Evolutionary conservation across 352 stramenopile species (phyloP), one percentile per base, ranked within the genome.

Genomic region (Phytophthora crassamura): DNA sequence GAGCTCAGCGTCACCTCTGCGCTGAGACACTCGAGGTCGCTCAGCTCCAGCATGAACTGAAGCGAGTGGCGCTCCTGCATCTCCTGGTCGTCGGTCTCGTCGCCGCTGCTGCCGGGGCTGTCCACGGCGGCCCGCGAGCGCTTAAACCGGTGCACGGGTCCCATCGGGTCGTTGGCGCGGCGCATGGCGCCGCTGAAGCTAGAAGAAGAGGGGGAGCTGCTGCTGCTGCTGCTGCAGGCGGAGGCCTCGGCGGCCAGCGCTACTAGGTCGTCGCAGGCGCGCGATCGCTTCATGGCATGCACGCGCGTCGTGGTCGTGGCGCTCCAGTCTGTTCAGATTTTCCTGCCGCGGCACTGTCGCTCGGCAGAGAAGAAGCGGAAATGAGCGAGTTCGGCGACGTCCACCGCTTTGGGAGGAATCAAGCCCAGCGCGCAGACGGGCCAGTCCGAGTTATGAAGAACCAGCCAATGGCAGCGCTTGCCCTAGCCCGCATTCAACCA

Each of bases 231-330:
- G 52, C 15, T 36, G 28, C 18, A 9, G 36, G 46, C 14, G 0
- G 39, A 52, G 45, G 71, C 49, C 35, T 70, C 54, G 63, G 69
- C 61, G 51, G 68, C 82, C 43, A 90, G 71, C 28, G 79, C 75
- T 46, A 87, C 74, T 35, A 90, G 74, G 56, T 90, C 79, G 59
- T 89, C 77, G 59, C 77, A 89, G n/a, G 82, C 82, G 48, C 82
- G 79, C 30, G 82, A 90, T 71, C 82, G 75, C 65, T 90, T 90
- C 82, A 90, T 88, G 15, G 46, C 41, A 57, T 63, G 4, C 43
- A 72, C 11, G 18, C 35, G 30, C 30, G 12, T 46, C 36, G 28
- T 35, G n/a, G n/a, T n/a, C n/a, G n/a, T n/a, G n/a, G n/a, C n/a
- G n/a, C n/a, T n/a, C n/a, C n/a, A n/a, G n/a, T n/a, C n/a, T n/a